Conservation (phyloP, 352 stramenopile species). For the Thraustochytrium striatum region DNA sequence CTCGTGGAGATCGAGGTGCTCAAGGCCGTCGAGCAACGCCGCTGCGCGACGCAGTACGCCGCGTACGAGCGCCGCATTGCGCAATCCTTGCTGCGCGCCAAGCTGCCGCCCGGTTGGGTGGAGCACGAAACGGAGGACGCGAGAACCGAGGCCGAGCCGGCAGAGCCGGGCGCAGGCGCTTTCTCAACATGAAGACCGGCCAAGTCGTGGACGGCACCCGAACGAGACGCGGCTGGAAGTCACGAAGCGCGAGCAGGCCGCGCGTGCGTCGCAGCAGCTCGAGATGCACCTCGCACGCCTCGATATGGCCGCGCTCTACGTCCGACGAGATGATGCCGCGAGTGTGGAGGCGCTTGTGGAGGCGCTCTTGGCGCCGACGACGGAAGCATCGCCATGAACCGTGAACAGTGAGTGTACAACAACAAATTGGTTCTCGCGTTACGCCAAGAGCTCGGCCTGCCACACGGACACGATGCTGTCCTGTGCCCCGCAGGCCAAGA, state of each 20-base stretch:
- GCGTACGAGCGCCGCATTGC: not conserved
- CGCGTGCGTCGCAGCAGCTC: not conserved
- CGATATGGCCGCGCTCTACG: too few species aligned
- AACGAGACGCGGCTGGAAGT: not conserved
- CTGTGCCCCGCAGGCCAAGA: too few species aligned
- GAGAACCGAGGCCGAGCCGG: not conserved
- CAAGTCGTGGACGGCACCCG: slow-evolving; percentile 18
- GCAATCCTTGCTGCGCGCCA: slow-evolving; percentile 14
- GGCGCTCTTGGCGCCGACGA: too few species aligned
- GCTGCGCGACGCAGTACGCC: slow-evolving; percentile 2
- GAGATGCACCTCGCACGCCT: not conserved
- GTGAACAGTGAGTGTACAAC: too few species aligned
- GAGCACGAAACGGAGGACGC: not conserved
- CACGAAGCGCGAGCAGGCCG: not conserved
- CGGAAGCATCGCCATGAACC: too few species aligned
- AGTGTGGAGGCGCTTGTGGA: too few species aligned
- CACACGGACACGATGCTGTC: too few species aligned
- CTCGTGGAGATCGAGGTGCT: slow-evolving; percentile 24
- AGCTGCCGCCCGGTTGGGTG: slow-evolving; percentile 40
- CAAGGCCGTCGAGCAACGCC: not conserved
- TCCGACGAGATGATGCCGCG: too few species aligned
- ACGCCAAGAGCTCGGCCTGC: too few species aligned
- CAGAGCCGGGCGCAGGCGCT: too few species aligned
- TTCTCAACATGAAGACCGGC: slow-evolving; percentile 14
- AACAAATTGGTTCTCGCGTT: too few species aligned